Evolutionary conservation across 148 eudicot species (phyloP).

Genomic region (Vaccinium corymbosum): DNA sequence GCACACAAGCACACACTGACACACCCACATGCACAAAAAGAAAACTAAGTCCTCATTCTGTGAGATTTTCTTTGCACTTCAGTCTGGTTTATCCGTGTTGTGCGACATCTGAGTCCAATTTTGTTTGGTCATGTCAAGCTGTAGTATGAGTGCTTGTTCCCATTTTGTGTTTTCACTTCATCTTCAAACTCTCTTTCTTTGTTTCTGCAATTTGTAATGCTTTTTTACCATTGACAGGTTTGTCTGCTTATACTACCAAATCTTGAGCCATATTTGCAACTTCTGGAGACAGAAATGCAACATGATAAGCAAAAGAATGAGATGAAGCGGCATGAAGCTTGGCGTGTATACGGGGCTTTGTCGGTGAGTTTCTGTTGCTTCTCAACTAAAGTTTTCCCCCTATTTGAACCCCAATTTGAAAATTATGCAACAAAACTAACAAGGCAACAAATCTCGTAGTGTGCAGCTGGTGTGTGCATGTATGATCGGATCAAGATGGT

Average conservation of each 20-base stretch:
- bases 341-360: conserved; percentile 76
- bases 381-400: background rate
- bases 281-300: conserved; percentile 72
- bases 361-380: conserved; percentile 40
- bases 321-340: conserved; percentile 72
- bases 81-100: background rate
- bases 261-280: conserved; percentile 54
- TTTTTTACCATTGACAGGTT: conserved; percentile 34
- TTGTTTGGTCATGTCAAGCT: background rate
- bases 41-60: background rate
- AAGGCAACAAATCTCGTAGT: conserved; percentile 31
- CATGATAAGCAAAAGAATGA: conserved; percentile 60
- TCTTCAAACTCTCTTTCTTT: background rate
- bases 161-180: background rate
- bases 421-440: background rate
- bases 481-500: conserved; percentile 58
- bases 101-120: background rate
- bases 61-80: background rate
- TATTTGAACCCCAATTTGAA: background rate
- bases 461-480: conserved; percentile 66
- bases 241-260: conserved; percentile 64
- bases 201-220: conserved; percentile 10
- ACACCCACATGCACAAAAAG: background rate
- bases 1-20: too few relatives aligned
- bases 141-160: background rate